Evolutionary conservation across 2,329 filamentous ascomycete genomes (phyloP).

Genomic region (Cercospora canescens): DNA sequence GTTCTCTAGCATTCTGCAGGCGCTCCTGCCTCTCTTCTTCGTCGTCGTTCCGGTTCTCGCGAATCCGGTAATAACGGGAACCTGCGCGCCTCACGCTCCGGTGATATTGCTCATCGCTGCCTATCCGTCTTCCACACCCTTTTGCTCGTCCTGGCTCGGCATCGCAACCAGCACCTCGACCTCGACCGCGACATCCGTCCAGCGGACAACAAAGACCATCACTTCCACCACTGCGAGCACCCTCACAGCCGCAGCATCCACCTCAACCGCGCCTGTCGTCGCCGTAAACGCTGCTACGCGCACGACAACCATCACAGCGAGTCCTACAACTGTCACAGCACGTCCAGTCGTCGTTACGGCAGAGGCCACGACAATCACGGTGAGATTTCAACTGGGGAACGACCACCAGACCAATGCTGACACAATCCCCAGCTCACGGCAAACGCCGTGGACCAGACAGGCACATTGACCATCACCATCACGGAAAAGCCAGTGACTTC

Average conservation of each 20-base stretch:
- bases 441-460: not conserved
- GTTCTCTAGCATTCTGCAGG: not conserved
- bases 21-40: not conserved
- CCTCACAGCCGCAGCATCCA: not conserved
- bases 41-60: not conserved
- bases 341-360: not conserved
- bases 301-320: not conserved
- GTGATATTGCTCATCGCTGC: not conserved
- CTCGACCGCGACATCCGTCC: not conserved
- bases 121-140: not conserved
- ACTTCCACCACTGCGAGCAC: not conserved
- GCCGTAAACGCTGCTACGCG: not conserved
- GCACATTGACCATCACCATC: not conserved
- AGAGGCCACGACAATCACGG: not conserved
- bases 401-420: not conserved
- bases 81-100: not conserved
- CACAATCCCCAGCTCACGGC: not conserved
- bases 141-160: not conserved
- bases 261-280: not conserved
- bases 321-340: not conserved
- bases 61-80: not conserved
- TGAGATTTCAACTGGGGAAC: not conserved
- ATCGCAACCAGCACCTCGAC: not conserved
- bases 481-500: not conserved
- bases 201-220: not conserved